Evolutionary conservation across 768 basidiomycete genomes (phyloP), one percentile per base, ranked within the genome.

Genomic region (Mycena pura): DNA sequence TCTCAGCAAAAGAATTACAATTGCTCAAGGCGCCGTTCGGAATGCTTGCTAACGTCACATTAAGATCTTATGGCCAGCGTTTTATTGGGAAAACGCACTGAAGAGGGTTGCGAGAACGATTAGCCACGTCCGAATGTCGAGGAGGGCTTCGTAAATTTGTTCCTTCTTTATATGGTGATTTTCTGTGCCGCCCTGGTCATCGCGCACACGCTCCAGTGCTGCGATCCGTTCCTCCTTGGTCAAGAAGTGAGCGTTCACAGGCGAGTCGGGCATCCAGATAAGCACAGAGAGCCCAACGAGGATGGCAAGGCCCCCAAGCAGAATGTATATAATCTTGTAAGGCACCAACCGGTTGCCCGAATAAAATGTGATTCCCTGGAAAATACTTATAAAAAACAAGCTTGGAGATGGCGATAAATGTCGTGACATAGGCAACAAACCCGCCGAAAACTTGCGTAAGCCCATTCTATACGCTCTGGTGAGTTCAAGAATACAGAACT

Each of bases 21-120:
- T 89, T 88, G 67, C 81, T 86, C 28, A 89, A 67, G 2, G 70
- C 87, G 19, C 88, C 87, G 65, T 87, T 89, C 0, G 88, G 87
- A 31, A 89, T 84, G 64, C 85, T 88, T 54, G 85, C 87, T 89
- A 48, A 6, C 24, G 41, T 27, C 52, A 64, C 27, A 70, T 54
- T 22, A 58, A 31, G 56, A 24, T 31, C 7, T n/a, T 9, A 19
- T 31, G 14, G 6, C 14, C 1, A 15, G 36, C 32, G 25, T 6
- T 22, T 38, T 4, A 29, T 3, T 43, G 8, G 4, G 75, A 84
- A 13, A 5, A 76, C 85, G 62, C 65, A 88, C 87, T 86, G 46
- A 86, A 68, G 64, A 89, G 51, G 1, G 85, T 85, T 0, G 86
- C 80, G 15, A 90, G 69, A 17, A 87, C 81, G 32, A 90, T 81